Conservation (phyloP, 768 basidiomycete species). For the Terana coerulea region DNA sequence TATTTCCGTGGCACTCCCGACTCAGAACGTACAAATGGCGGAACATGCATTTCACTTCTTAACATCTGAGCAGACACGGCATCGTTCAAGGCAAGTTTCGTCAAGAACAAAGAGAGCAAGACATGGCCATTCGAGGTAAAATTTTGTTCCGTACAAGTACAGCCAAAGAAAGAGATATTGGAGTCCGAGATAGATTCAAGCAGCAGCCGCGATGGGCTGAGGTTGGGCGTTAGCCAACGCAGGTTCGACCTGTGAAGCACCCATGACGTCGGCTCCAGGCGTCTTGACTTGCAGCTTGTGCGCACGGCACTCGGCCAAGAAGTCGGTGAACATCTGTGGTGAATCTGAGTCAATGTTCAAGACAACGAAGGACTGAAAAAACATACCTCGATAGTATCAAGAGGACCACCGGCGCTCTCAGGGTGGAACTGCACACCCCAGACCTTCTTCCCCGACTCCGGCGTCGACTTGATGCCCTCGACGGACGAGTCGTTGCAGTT, state of each 20-base stretch:
- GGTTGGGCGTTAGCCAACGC: slow-evolving; percentile 6
- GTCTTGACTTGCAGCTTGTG: slow-evolving; percentile 37
- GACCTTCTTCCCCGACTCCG: slow-evolving; percentile 81
- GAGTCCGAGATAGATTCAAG: slow-evolving; percentile 13
- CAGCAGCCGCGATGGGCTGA: slow-evolving; percentile 24
- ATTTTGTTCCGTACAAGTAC: neutral
- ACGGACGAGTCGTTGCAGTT: slow-evolving; percentile 99
- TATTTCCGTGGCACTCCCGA: no score
- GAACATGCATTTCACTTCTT: no score
- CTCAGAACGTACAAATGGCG: no score
- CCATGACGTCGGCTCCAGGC: slow-evolving; percentile 16
- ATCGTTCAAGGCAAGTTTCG: no score
- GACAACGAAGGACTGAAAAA: neutral
- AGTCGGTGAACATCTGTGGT: slow-evolving; percentile 88
- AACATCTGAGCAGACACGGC: no score
- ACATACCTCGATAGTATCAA: slow-evolving; percentile 93
- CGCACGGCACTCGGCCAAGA: slow-evolving; percentile 74
- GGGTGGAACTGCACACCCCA: slow-evolving; percentile 99
- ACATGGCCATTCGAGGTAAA: neutral
- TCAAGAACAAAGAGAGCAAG: no score
- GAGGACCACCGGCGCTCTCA: slow-evolving; percentile 95
- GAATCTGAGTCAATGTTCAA: neutral
- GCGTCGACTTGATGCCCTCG: slow-evolving; percentile 96
- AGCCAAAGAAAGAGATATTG: neutral
- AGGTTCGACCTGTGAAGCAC: slow-evolving; percentile 20